Base-by-base conservation (phyloP, 768 basidiomycete species). In the Kondoa subrosea region DNA sequence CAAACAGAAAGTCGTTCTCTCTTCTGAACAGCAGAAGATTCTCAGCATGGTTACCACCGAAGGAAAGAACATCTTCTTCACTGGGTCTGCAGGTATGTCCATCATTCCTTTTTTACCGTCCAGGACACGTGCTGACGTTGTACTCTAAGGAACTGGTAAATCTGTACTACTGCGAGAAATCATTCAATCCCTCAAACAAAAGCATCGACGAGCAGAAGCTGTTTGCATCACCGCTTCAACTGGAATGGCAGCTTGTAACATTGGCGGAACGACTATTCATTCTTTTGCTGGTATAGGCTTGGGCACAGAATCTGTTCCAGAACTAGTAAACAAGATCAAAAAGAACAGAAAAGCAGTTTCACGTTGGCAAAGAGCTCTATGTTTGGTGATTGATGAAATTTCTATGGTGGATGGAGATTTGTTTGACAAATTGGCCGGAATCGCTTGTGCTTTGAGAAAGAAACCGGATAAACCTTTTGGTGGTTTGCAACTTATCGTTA, bases 221-320 rank as follows among this genome's bases (percentile, higher is more conserved):
- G 84, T 97, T 27, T 93, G 91, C 15, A 84, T 99, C 69, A 96
- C 93, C 2, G 95, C 93, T 12, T 91, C 91, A 2, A 96, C 92
- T 26, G 91, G 91, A 57, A 95, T 99, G 73, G 93, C 93, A 4
- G 93, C 93, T 4, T 96, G 93, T 77, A 97, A 99, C 72, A 91
- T 99, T 64, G 93, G 95, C 12, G 93, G 93, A 57, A 84, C 89
- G 25, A 97, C 93, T 0, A 83, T 97, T 34, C 93, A 99, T 76
- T 93, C 90, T 0, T 99, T 95, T 75, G 85, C 87, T n/a, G 92
- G 93, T 0, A 88, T 93, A 68, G 95, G 95, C 0, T 78, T 95
- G 0, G 93, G 89, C 1, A 77, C 81, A 1, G 91, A 88, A 34
- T 77, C 76, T 12, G 82, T 82, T 0, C 82, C 86, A 0, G 78